Conservation (phyloP, 768 basidiomycete species). For the Steccherinum ochraceum region DNA sequence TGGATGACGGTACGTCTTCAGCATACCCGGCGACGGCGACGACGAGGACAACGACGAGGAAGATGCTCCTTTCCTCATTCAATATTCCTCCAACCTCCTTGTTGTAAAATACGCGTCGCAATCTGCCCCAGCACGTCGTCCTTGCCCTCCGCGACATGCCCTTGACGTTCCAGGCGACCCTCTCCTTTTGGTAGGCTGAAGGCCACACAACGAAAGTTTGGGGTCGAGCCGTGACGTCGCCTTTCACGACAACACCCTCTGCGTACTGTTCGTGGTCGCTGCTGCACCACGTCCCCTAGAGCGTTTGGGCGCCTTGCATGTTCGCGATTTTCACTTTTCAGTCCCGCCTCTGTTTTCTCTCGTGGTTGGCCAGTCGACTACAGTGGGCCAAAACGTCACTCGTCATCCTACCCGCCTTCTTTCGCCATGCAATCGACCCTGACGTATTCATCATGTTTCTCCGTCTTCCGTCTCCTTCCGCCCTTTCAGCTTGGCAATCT, state of each 20-base stretch:
- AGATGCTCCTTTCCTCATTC: slow-evolving; percentile 11
- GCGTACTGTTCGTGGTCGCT: not conserved
- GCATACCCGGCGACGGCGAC: slow-evolving; percentile 64
- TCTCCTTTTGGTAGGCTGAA: slow-evolving; percentile 21
- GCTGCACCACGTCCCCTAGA: not conserved
- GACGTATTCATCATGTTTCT: slow-evolving; percentile 29
- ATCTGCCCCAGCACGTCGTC: slow-evolving; percentile 10
- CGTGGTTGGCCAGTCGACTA: slow-evolving; percentile 18
- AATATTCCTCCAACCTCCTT: slow-evolving; percentile 8
- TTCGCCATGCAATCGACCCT: slow-evolving; percentile 36
- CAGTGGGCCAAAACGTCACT: slow-evolving; percentile 15
- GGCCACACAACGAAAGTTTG: slow-evolving; percentile 8
- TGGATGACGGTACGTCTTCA: slow-evolving; percentile 79
- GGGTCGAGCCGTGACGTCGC: not conserved
- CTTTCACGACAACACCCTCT: not conserved
- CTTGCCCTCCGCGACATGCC: slow-evolving; percentile 17
- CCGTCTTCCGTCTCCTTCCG: slow-evolving; percentile 30
- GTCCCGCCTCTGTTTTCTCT: slow-evolving; percentile 9
- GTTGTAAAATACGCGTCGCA: not conserved
- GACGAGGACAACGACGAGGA: slow-evolving; percentile 31
- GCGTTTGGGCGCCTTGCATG: not conserved
- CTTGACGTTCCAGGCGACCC: slow-evolving; percentile 14
- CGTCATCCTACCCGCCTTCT: slow-evolving; percentile 20
- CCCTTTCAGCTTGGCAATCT: slow-evolving; percentile 79
- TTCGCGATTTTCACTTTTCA: not conserved